Evolutionary conservation across 164 flowering plant species (phyloP).

Genomic region (Liquidambar formosana): DNA sequence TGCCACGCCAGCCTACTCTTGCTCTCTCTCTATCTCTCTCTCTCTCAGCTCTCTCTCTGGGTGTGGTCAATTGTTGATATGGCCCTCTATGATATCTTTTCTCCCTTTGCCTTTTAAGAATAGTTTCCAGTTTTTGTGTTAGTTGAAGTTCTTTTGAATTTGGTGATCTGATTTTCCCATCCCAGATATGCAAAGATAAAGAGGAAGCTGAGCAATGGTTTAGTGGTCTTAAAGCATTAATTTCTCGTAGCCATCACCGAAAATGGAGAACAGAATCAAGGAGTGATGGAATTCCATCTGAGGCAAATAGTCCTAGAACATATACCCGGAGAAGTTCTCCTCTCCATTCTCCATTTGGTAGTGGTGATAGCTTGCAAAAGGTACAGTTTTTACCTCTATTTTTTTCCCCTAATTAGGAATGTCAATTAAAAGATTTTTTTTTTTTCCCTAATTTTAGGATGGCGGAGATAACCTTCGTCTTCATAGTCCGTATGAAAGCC

Average conservation of each 20-base stretch:
- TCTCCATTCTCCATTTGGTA: slow-evolving; percentile 85
- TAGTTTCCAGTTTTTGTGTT: neutral
- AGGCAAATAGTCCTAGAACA: slow-evolving; percentile 91
- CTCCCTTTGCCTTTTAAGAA: neutral
- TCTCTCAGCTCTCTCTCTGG: neutral
- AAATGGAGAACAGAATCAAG: slow-evolving; percentile 95
- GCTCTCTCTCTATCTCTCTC: neutral
- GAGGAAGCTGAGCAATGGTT: slow-evolving; percentile 99
- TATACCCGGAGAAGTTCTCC: slow-evolving; percentile 95
- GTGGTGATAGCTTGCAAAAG: slow-evolving; percentile 79
- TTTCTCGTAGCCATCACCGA: slow-evolving; percentile 79
- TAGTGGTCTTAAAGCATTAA: slow-evolving; percentile 93
- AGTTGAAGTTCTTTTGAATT: slow-evolving; percentile 3
- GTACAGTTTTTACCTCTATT: slow-evolving; percentile 31
- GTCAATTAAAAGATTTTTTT: slow-evolving; percentile 8
- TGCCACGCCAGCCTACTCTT: neutral
- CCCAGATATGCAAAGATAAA: slow-evolving; percentile 97
- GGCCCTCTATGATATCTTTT: neutral
- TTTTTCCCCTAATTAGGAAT: slow-evolving; percentile 3
- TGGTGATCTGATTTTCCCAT: slow-evolving; percentile 8
- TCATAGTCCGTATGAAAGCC: slow-evolving; percentile 91
- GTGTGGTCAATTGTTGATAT: neutral
- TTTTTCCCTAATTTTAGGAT: slow-evolving; percentile 52
- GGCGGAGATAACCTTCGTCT: slow-evolving; percentile 68
- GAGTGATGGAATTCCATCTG: slow-evolving; percentile 94